Base-by-base conservation (phyloP, 176 grass and related monocot genomes). In the Tillandsia leiboldiana region DNA sequence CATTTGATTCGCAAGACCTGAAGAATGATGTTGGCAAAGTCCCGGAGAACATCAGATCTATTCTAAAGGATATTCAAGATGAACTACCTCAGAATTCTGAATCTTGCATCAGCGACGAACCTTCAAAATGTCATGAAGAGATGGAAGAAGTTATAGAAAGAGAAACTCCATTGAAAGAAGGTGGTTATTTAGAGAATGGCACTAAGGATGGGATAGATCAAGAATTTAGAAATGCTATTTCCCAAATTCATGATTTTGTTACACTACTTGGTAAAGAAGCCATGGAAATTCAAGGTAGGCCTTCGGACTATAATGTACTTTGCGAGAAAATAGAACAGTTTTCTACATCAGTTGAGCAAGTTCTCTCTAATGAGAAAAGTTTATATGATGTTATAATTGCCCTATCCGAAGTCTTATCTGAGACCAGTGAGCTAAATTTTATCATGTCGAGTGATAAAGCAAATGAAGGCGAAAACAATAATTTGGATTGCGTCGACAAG, bases 401-500 rank as follows among this genome's bases (percentile, higher is more conserved):
- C 13, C 51, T 99, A 11, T 88, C 95, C 51, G 63, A 58, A 50
- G 75, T 99, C 59, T 82, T 99, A 62, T 84, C 74, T 77, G 84
- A 88, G 79, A 87, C 75, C 66, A 77, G 85, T 78, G 79, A 88
- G 67, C 80, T 99, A 62, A 88, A 90, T 48, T 84, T 84, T 49
- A 84, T 68, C 49, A 70, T 85, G 67, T 73, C 73, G 48, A 63
- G 50, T 66, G 76, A 85, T 15, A 85, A 70, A 49, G 73, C 17
- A 54, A 88, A 72, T 70, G 90, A 99, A 86, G 65, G 77, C 64
- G 90, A 99, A 82, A 94, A 50, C 75, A 99, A 84, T 63, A 82
- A 71, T 51, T 88, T 87, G 65, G 90, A 99, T 86, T 99, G 87
- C 76, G 81, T 99, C 67, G 95, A 99, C 77, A 99, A 99, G 84